phyloP scores from a whole-genome alignment of 495 filamentous ascomycete species.

The Oidiodendron maius region DNA sequence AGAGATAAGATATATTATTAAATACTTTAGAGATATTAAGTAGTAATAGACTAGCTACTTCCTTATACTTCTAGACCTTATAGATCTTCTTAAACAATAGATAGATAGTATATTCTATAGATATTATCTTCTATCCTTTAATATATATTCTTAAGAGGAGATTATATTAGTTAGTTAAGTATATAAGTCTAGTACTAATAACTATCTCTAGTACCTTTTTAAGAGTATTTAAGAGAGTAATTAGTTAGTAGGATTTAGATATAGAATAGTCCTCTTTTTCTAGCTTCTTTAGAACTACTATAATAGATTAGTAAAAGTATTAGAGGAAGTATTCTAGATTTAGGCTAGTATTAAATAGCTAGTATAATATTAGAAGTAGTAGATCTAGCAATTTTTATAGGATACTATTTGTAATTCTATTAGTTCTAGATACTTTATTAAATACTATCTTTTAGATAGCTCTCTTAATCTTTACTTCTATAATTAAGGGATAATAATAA shows the following conservation, averaged over 20 bases:
- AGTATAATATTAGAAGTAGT: conserved; percentile 12
- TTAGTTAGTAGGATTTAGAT: conserved; percentile 26
- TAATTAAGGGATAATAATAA: conserved; percentile 17
- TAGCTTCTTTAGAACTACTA: conserved; percentile 27
- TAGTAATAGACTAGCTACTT: conserved; percentile 12
- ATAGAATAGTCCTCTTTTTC: conserved; percentile 24
- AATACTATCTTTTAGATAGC: conserved; percentile 11
- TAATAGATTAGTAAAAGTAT: conserved; percentile 24
- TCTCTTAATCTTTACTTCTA: conserved; percentile 14
- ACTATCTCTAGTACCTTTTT: conserved; percentile 28
- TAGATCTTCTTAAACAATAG: too few species aligned
- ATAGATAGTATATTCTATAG: too few species aligned
- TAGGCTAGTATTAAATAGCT: conserved; percentile 24
- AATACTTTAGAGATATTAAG: conserved; percentile 21
- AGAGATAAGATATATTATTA: conserved; percentile 18
- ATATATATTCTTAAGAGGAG: conserved; percentile 24
- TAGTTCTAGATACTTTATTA: conserved; percentile 24
- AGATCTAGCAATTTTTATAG: conserved; percentile 12
- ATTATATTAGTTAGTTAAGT: conserved; percentile 17
- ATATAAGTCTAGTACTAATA: conserved; percentile 20
- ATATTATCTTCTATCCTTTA: conserved; percentile 18
- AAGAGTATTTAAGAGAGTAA: conserved; percentile 30
- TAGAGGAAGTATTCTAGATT: conserved; percentile 20
- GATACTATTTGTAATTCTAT: conserved; percentile 25
- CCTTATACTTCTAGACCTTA: conserved; percentile 11